phyloP scores from a whole-genome alignment of 306 rosid species.

The Acacia melanoxylon region DNA sequence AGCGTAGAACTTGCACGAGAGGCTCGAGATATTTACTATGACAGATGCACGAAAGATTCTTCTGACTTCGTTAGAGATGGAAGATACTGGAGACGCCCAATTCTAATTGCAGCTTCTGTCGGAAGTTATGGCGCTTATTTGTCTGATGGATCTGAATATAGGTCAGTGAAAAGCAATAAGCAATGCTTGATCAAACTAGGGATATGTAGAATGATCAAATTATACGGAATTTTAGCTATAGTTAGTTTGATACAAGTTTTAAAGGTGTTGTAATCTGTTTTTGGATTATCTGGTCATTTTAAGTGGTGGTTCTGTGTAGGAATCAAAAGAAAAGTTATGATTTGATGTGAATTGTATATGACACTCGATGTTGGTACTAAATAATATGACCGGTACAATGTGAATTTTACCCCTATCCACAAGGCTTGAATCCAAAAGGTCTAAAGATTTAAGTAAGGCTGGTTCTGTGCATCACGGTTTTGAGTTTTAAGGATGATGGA shows the following conservation, averaged over 20 bases:
- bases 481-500: neutral
- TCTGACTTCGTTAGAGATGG: conserved; percentile 46
- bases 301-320: neutral
- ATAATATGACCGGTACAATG: neutral
- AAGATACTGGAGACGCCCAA: conserved; percentile 43
- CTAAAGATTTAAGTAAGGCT: neutral
- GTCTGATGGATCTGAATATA: conserved; percentile 75
- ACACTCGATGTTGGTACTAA: neutral
- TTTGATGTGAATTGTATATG: neutral
- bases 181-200: neutral
- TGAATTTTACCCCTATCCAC: neutral
- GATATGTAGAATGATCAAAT: no score
- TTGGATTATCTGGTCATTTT: neutral
- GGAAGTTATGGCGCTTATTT: conserved; percentile 94
- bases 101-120: conserved; percentile 84
- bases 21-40: conserved; percentile 69
- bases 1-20: conserved; percentile 81
- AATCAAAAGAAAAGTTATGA: neutral
- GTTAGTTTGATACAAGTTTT: neutral
- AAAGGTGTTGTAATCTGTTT: neutral
- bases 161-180: conserved; percentile 31
- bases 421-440: neutral
- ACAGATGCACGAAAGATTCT: conserved; percentile 57
- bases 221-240: neutral
- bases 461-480: neutral